These are phyloP conservation scores for Bimuria novae-zelandiae DNA, from an alignment of 2,329 filamentous ascomycete species.

Conservation along the genomic window DNA sequence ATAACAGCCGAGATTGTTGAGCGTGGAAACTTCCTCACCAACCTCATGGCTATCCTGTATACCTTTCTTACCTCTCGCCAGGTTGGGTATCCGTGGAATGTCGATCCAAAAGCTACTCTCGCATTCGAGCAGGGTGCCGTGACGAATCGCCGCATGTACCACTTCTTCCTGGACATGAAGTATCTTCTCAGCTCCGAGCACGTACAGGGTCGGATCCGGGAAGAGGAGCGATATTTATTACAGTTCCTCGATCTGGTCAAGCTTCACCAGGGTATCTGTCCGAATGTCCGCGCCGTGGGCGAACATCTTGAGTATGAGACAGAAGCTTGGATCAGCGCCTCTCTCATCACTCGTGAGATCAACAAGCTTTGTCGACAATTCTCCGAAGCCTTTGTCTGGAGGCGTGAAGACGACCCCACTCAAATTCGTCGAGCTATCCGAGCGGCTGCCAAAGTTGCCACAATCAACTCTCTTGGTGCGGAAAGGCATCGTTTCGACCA, in stretches of 20 bases:
- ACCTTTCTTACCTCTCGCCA: slow-evolving; percentile 96
- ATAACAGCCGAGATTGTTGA: slow-evolving; percentile 96
- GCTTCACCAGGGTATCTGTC: slow-evolving; percentile 94
- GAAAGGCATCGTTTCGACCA: slow-evolving; percentile 84
- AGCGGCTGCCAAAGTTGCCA: slow-evolving; percentile 78
- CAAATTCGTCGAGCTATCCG: slow-evolving; percentile 73
- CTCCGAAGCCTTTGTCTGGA: slow-evolving; percentile 80
- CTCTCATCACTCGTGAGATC: slow-evolving; percentile 90
- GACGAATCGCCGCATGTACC: slow-evolving; percentile 93
- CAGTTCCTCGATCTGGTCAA: slow-evolving; percentile 97
- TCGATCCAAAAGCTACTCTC: slow-evolving; percentile 82
- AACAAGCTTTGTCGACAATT: slow-evolving; percentile 90
- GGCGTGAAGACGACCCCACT: slow-evolving; percentile 65
- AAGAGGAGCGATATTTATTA: slow-evolving; percentile 82
- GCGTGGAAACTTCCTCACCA: slow-evolving; percentile 92
- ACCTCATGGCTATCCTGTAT: slow-evolving; percentile 93
- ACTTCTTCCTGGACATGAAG: slow-evolving; percentile 94
- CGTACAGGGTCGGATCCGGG: slow-evolving; percentile 82
- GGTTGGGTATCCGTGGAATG: slow-evolving; percentile 89
- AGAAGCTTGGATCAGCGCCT: slow-evolving; percentile 96
- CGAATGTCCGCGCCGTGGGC: slow-evolving; percentile 86
- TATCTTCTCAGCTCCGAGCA: slow-evolving; percentile 88
- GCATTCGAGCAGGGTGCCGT: slow-evolving; percentile 94
- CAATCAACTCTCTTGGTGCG: slow-evolving; percentile 85
- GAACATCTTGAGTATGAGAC: slow-evolving; percentile 99